Percentiles rank a stretch among this genome's conserved stretches.
phyloP scores from a whole-genome alignment of 2,329 filamentous ascomycete genomes.

The Lachnellula subtilissima region DNA sequence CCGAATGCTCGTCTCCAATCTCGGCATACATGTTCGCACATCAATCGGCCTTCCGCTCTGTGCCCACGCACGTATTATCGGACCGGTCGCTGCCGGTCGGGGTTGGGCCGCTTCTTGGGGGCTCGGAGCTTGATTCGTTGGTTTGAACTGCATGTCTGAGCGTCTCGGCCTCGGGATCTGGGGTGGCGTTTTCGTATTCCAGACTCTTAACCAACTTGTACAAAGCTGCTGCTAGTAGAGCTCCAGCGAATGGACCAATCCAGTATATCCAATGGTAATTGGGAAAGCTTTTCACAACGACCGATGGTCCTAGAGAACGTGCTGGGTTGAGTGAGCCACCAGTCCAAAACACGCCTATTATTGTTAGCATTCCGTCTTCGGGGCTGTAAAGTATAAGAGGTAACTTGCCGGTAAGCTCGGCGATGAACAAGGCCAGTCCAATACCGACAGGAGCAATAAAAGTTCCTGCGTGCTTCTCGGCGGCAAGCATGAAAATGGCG shows the following conservation, averaged over 20 bases:
- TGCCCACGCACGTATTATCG: no score
- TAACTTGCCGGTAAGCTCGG: constrained; percentile 36
- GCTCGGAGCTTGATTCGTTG: no score
- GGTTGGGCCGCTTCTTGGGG: no score
- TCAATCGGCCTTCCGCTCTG: no score
- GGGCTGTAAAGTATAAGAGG: not conserved
- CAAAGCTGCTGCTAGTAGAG: constrained; percentile 43
- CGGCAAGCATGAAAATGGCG: constrained; percentile 48
- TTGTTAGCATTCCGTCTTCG: not conserved
- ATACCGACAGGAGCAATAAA: constrained; percentile 47
- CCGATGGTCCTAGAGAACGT: constrained; percentile 43
- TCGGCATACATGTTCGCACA: no score
- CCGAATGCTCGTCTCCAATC: no score
- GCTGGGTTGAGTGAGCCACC: constrained; percentile 45
- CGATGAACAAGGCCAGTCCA: constrained; percentile 42
- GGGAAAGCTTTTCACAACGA: constrained; percentile 39
- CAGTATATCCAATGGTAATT: constrained; percentile 46
- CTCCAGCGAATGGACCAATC: constrained; percentile 48
- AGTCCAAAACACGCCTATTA: constrained; percentile 42
- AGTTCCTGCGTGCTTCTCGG: constrained; percentile 44
- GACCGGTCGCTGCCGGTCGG: no score
- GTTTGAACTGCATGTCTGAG: no score
- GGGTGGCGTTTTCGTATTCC: constrained; percentile 47
- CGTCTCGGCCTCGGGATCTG: not conserved
- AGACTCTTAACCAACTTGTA: constrained; percentile 48